phyloP scores from a whole-genome alignment of 257 asterid genomes.

The Nicotiana sylvestris region DNA sequence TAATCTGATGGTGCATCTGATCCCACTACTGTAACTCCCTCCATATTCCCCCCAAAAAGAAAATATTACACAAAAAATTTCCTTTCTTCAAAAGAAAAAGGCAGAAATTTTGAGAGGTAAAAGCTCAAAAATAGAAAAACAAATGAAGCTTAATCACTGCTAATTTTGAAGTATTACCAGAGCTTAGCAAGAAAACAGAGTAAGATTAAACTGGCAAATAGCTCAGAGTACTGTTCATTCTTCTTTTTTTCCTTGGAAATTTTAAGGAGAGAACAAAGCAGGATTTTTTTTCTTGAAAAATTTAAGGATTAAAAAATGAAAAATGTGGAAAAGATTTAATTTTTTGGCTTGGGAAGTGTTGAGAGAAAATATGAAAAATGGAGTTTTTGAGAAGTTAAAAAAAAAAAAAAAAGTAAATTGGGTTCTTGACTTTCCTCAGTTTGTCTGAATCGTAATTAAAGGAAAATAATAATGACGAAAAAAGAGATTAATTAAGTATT shows the following conservation, averaged over 20 bases:
- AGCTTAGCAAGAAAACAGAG: no score
- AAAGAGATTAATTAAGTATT: conserved; percentile 32
- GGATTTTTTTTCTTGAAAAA: background rate
- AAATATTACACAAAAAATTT: background rate
- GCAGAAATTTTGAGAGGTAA: conserved; percentile 11
- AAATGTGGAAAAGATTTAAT: conserved; percentile 28
- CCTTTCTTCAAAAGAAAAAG: conserved; percentile 31
- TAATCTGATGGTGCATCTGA: conserved; percentile 92
- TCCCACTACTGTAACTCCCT: conserved; percentile 79
- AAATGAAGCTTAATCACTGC: conserved; percentile 21
- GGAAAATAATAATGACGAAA: conserved; percentile 19
- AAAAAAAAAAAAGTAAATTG: conserved; percentile 33
- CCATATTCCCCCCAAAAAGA: conserved; percentile 39
- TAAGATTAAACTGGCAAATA: no score
- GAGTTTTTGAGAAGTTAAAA: conserved; percentile 32
- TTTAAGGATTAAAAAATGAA: conserved; percentile 17
- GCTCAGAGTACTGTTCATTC: no score
- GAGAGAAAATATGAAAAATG: conserved; percentile 33
- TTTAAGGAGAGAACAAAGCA: no score
- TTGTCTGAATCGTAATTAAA: conserved; percentile 44
- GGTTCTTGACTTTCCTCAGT: conserved; percentile 45
- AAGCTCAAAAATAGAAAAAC: conserved; percentile 8
- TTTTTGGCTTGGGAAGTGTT: conserved; percentile 21
- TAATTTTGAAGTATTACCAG: background rate
- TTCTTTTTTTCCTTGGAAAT: no score